A percentile compares a stretch with the other conserved stretches of the same genome.
These are phyloP conservation scores for Xylaria curta DNA, from an alignment of 495 filamentous ascomycete genomes.

Conservation along the genomic window DNA sequence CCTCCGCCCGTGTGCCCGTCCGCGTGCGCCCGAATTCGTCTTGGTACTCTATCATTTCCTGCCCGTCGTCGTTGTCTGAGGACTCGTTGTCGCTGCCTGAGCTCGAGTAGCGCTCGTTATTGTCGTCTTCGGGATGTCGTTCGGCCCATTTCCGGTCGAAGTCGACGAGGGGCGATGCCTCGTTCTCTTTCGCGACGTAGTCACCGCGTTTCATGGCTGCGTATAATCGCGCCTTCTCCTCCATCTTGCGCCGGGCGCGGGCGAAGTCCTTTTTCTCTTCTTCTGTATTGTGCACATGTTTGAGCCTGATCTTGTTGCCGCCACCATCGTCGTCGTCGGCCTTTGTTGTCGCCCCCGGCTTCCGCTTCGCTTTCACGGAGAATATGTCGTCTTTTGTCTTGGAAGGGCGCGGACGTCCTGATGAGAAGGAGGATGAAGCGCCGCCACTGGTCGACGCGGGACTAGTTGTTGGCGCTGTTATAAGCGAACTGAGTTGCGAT, in stretches of 20 bases:
- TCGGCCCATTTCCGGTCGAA: slow-evolving; percentile 96
- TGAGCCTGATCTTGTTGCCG: slow-evolving; percentile 47
- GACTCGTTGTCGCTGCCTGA: slow-evolving; percentile 52
- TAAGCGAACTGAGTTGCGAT: slow-evolving; percentile 75
- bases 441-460: slow-evolving; percentile 44
- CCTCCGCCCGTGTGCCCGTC: slow-evolving; percentile 68
- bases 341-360: slow-evolving; percentile 37
- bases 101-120: slow-evolving; percentile 35
- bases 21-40: slow-evolving; percentile 90
- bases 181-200: slow-evolving; percentile 61
- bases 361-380: slow-evolving; percentile 70
- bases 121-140: slow-evolving; percentile 48
- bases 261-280: slow-evolving; percentile 52
- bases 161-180: slow-evolving; percentile 73
- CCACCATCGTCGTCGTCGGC: slow-evolving; percentile 32
- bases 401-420: slow-evolving; percentile 69
- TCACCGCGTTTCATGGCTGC: slow-evolving; percentile 80
- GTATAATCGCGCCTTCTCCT: slow-evolving; percentile 86
- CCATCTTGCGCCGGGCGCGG: slow-evolving; percentile 78
- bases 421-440: slow-evolving; percentile 46
- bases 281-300: slow-evolving; percentile 49
- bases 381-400: slow-evolving; percentile 77
- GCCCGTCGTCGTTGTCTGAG: slow-evolving; percentile 39
- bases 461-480: slow-evolving; percentile 52
- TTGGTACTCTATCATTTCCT: slow-evolving; percentile 77